Conservation (phyloP, 495 filamentous ascomycete genomes). For the Cryomyces antarcticus region DNA sequence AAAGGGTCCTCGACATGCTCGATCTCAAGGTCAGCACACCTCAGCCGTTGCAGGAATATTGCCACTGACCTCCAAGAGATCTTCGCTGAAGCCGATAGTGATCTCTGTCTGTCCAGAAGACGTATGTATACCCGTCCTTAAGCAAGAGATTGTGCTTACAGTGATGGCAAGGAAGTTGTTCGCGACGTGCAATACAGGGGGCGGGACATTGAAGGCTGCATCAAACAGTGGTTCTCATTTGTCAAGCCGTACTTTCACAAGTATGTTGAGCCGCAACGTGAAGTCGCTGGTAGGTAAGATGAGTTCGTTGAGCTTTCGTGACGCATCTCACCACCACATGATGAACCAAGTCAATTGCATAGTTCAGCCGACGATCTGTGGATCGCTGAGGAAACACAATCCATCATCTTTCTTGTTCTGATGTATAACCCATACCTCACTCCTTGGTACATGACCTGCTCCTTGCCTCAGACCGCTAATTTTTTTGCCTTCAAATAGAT, state of each 20-base stretch:
- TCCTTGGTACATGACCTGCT: background rate
- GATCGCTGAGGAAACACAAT: constrained; percentile 8
- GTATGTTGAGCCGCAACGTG: constrained; percentile 78
- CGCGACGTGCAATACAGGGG: constrained; percentile 74
- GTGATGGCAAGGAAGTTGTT: constrained; percentile 33
- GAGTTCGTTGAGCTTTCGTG: background rate
- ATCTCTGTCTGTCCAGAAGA: constrained; percentile 81
- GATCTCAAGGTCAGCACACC: constrained; percentile 56
- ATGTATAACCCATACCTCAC: background rate
- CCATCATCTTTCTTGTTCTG: constrained; percentile 5
- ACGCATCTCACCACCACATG: constrained; percentile 2
- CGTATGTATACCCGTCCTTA: constrained; percentile 29
- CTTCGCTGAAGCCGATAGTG: constrained; percentile 88
- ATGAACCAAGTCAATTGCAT: constrained; percentile 6
- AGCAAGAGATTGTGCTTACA: constrained; percentile 2
- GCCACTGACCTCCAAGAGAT: constrained; percentile 29
- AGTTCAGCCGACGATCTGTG: constrained; percentile 10
- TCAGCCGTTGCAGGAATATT: background rate
- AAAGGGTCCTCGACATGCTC: constrained; percentile 62
- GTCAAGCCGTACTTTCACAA: constrained; percentile 89
- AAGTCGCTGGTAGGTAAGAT: constrained; percentile 39
- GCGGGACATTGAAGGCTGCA: constrained; percentile 76
- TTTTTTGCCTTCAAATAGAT: constrained; percentile 26
- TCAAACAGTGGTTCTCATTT: constrained; percentile 92
- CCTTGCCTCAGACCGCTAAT: background rate